A percentile compares a stretch with the other conserved stretches of the same genome.
These are phyloP conservation scores for Pontederia crassipes DNA, from an alignment of 176 grass and related monocot species.

Conservation along the genomic window DNA sequence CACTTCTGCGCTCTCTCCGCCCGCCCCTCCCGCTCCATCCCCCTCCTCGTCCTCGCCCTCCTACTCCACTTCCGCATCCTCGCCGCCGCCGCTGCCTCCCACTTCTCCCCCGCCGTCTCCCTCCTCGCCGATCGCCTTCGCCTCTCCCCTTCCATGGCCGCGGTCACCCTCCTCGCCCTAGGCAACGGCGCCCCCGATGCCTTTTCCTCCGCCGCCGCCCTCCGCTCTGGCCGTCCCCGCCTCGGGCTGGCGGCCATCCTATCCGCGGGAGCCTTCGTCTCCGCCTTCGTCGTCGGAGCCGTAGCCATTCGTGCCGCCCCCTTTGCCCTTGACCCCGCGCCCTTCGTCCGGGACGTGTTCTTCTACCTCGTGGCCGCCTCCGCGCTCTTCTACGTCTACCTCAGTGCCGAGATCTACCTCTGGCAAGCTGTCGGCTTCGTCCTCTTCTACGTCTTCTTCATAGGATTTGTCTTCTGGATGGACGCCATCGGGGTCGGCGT, in stretches of 20 bases:
- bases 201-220: conserved; percentile 66
- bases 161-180: conserved; percentile 84
- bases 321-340: conserved; percentile 45
- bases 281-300: conserved; percentile 71
- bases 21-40: conserved; percentile 37
- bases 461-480: conserved; percentile 80
- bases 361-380: conserved; percentile 72
- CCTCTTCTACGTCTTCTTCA: conserved; percentile 78
- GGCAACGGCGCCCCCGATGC: conserved; percentile 83
- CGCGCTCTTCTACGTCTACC: conserved; percentile 64
- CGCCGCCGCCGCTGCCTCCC: conserved; percentile 32
- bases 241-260: conserved; percentile 56
- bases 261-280: conserved; percentile 79
- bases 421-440: conserved; percentile 78
- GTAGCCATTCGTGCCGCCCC: conserved; percentile 56
- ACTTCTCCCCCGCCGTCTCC: conserved; percentile 62
- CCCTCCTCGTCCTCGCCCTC: conserved; percentile 39
- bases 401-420: conserved; percentile 83
- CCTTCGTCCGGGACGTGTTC: conserved; percentile 70
- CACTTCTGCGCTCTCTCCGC: conserved; percentile 47
- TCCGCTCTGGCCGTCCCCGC: conserved; percentile 33
- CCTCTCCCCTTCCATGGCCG: conserved; percentile 74
- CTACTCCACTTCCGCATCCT: conserved; percentile 68
- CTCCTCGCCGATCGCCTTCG: conserved; percentile 50
- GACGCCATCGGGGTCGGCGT: conserved; percentile 36